Percentiles rank a stretch among this genome's conserved stretches.
Conservation (phyloP, 352 stramenopile species). For the Phytophthora megakarya region DNA sequence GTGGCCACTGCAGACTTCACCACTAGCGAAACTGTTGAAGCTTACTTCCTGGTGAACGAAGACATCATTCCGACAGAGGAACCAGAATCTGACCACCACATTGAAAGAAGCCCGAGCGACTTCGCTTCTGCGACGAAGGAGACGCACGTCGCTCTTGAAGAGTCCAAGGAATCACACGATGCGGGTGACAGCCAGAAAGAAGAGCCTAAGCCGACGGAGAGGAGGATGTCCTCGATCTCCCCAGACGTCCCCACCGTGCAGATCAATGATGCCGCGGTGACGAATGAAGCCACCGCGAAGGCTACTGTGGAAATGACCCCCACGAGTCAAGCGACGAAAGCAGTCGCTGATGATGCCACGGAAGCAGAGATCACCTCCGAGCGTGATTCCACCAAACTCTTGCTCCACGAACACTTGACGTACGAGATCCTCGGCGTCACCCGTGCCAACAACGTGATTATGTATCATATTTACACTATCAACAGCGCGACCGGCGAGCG, state of each 20-base stretch:
- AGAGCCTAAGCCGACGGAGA: conserved; percentile 10
- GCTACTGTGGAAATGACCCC: conserved; percentile 25
- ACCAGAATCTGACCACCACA: conserved; percentile 9
- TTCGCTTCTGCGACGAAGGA: conserved; percentile 24
- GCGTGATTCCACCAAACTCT: conserved; percentile 21
- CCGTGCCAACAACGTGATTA: conserved; percentile 47
- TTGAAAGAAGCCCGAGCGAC: conserved; percentile 21
- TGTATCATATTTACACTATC: conserved; percentile 59
- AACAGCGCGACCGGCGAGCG: conserved; percentile 30
- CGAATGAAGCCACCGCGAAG: conserved; percentile 31
- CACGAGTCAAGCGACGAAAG: conserved; percentile 24
- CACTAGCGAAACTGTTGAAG: conserved; percentile 19
- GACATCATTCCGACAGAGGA: not conserved
- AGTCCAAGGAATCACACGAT: conserved; percentile 16
- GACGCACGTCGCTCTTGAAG: conserved; percentile 14
- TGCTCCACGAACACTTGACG: conserved; percentile 15
- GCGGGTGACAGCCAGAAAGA: conserved; percentile 12
- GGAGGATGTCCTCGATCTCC: conserved; percentile 21
- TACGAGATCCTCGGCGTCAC: conserved; percentile 57
- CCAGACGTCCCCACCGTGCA: conserved; percentile 19
- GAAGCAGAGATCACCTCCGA: conserved; percentile 15
- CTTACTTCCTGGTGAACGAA: conserved; percentile 6
- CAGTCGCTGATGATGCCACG: conserved; percentile 14
- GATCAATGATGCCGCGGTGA: conserved; percentile 17
- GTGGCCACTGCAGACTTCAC: conserved; percentile 32